These are phyloP conservation scores for Geosmithia morbida DNA, from an alignment of 2,329 filamentous ascomycete species.

Conservation along the genomic window DNA sequence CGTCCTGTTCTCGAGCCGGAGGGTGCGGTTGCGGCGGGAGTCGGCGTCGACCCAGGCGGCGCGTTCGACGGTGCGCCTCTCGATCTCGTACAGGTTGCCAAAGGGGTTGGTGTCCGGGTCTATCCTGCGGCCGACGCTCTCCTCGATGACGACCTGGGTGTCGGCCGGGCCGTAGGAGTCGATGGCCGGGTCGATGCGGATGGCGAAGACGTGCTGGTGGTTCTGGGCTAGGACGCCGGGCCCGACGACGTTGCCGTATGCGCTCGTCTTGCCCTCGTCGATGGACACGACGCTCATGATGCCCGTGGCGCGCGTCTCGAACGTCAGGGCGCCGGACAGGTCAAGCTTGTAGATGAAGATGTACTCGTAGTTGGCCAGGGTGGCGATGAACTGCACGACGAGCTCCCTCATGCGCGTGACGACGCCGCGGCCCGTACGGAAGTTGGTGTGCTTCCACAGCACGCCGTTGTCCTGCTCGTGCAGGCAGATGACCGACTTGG, in stretches of 20 bases:
- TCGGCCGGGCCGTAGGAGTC: conserved; percentile 28
- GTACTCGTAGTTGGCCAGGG: conserved; percentile 58
- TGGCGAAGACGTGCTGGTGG: conserved; percentile 56
- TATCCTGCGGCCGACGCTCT: conserved; percentile 19
- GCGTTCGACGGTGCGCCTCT: conserved; percentile 27
- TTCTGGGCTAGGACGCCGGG: conserved; percentile 52
- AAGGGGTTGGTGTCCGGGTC: conserved; percentile 41
- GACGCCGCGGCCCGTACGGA: conserved; percentile 45
- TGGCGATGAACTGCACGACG: conserved; percentile 55
- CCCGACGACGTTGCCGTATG: conserved; percentile 46
- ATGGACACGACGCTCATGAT: conserved; percentile 49
- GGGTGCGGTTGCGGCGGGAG: conserved; percentile 29
- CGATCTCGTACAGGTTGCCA: conserved; percentile 45
- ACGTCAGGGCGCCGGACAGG: conserved; percentile 43
- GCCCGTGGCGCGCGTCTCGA: conserved; percentile 52
- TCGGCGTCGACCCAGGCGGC: conserved; percentile 36
- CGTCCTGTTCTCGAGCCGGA: conserved; percentile 15
- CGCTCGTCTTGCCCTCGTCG: conserved; percentile 32
- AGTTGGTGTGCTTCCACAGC: conserved; percentile 59
- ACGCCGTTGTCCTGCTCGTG: conserved; percentile 62
- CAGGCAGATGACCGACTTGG: conserved; percentile 48
- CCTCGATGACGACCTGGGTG: conserved; percentile 32
- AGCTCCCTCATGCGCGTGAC: conserved; percentile 47
- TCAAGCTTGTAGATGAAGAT: conserved; percentile 40
- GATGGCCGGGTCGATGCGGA: conserved; percentile 50